Conservation (phyloP, 1,284 basidiomycete species). For the Xerocomus amazonicus region DNA sequence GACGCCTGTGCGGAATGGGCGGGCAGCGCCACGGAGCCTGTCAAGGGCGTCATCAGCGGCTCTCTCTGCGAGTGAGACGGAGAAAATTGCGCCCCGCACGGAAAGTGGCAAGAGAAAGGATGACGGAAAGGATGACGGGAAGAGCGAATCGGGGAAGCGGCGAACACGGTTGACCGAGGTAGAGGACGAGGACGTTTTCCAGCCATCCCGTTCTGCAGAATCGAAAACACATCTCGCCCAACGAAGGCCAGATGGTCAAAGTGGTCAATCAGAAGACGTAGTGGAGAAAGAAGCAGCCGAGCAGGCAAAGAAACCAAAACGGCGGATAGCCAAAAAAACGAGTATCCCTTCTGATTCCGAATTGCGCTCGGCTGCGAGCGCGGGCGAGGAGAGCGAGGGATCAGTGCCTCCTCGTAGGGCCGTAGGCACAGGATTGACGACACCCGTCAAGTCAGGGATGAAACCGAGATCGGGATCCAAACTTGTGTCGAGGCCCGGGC, state of each 20-base stretch:
- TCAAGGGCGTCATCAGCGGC: slow-evolving; percentile 10
- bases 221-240: neutral
- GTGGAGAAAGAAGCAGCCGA: neutral
- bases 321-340: neutral
- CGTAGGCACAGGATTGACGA: slow-evolving; percentile 1
- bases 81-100: slow-evolving; percentile 7
- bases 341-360: slow-evolving; percentile 3
- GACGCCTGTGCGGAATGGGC: neutral
- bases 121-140: neutral
- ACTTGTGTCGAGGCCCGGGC: slow-evolving; percentile 3
- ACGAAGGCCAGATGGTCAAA: neutral
- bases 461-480: slow-evolving; percentile 20
- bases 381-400: slow-evolving; percentile 4
- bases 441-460: slow-evolving; percentile 32
- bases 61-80: slow-evolving; percentile 18
- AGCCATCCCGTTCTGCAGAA: neutral
- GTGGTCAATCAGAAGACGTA: neutral
- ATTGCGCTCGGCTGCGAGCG: neutral
- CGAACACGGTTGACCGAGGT: neutral
- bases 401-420: slow-evolving; percentile 15
- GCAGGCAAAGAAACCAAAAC: neutral
- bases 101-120: neutral
- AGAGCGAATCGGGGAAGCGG: neutral
- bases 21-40: neutral
- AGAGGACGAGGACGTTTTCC: neutral